These are phyloP conservation scores for Glebionis coronaria DNA, from an alignment of 129 eudicot genomes.

Conservation along the genomic window DNA sequence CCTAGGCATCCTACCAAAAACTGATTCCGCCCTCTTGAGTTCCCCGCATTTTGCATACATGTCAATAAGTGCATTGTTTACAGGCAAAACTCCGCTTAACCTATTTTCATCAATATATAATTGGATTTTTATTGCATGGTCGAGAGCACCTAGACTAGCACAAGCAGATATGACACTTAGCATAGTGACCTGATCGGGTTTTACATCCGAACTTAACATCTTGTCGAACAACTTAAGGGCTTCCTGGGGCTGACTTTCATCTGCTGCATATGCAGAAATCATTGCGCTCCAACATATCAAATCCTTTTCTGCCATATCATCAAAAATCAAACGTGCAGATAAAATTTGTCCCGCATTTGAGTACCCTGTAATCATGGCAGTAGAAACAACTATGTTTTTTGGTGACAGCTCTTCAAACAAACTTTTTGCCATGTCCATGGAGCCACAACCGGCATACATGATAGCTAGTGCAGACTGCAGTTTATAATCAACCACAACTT, in stretches of 20 bases:
- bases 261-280: constrained; percentile 68
- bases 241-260: constrained; percentile 62
- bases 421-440: constrained; percentile 54
- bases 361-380: constrained; percentile 74
- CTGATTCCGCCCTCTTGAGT: constrained; percentile 48
- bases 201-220: constrained; percentile 50
- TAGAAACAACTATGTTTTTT: constrained; percentile 56
- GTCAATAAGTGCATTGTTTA: constrained; percentile 72
- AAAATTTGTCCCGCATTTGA: constrained; percentile 52
- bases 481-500: constrained; percentile 40
- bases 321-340: constrained; percentile 51
- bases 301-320: constrained; percentile 50
- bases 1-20: constrained; percentile 43
- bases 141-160: constrained; percentile 63
- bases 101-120: constrained; percentile 37
- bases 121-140: constrained; percentile 51
- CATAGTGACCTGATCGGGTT: constrained; percentile 73
- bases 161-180: constrained; percentile 79
- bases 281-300: constrained; percentile 88
- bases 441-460: constrained; percentile 74
- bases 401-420: constrained; percentile 45
- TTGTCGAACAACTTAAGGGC: constrained; percentile 54
- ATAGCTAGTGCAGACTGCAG: constrained; percentile 55
- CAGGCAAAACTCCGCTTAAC: constrained; percentile 44
- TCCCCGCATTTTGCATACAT: constrained; percentile 90